Conservation (phyloP, 2,329 filamentous ascomycete species). For the Diplocarpon mali region DNA sequence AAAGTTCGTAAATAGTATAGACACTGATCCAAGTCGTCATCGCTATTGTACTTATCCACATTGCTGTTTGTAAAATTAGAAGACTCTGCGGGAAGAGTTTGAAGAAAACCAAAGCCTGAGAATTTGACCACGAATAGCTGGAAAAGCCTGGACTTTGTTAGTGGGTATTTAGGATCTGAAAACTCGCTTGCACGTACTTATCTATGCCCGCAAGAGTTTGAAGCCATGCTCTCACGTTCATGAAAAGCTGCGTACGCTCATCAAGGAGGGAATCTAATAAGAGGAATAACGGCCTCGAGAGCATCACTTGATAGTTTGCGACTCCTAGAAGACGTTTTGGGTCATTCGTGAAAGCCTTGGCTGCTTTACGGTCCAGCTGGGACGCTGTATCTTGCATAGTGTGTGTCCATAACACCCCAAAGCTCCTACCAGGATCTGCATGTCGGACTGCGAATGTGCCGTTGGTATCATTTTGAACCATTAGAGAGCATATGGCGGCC, state of each 20-base stretch:
- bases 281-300: slow-evolving; percentile 71
- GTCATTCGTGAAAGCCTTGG: slow-evolving; percentile 33
- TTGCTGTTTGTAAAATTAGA: slow-evolving; percentile 17
- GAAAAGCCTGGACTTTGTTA: slow-evolving; percentile 39
- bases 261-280: slow-evolving; percentile 69
- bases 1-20: slow-evolving; percentile 69
- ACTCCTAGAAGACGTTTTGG: slow-evolving; percentile 38
- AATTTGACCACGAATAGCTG: slow-evolving; percentile 49
- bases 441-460: slow-evolving; percentile 37
- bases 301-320: slow-evolving; percentile 59
- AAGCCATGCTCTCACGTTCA: slow-evolving; percentile 73
- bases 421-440: slow-evolving; percentile 55
- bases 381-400: slow-evolving; percentile 47
- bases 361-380: slow-evolving; percentile 36
- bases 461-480: slow-evolving; percentile 43
- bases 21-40: slow-evolving; percentile 65
- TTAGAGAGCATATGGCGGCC: slow-evolving; percentile 60
- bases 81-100: slow-evolving; percentile 17
- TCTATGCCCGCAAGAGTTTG: slow-evolving; percentile 53
- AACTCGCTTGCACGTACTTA: slow-evolving; percentile 37
- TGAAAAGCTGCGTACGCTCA: slow-evolving; percentile 61
- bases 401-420: slow-evolving; percentile 75
- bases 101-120: slow-evolving; percentile 42
- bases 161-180: neutral
- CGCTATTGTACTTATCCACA: slow-evolving; percentile 33